These are phyloP conservation scores for Macrophomina phaseolina DNA, from an alignment of 2,329 filamentous ascomycete species.

Conservation along the genomic window DNA sequence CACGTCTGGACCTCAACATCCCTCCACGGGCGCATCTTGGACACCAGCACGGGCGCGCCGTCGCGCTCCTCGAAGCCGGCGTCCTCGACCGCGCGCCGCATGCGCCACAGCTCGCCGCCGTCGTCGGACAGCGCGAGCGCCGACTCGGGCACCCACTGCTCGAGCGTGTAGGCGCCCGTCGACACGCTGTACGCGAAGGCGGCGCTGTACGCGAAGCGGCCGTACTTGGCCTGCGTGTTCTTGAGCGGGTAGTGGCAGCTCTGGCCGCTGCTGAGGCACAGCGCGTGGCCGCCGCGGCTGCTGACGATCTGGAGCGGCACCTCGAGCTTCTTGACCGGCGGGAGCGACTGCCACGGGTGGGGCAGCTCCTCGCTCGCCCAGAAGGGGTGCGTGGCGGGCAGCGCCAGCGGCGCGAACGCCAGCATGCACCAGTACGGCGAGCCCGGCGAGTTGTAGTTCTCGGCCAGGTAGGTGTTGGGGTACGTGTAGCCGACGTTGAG, in stretches of 20 bases:
- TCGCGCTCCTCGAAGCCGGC: constrained; percentile 65
- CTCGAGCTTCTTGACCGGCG: constrained; percentile 62
- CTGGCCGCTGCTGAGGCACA: constrained; percentile 74
- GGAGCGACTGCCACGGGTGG: constrained; percentile 57
- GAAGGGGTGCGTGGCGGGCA: constrained; percentile 73
- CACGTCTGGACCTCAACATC: constrained; percentile 71
- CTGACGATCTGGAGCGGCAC: constrained; percentile 77
- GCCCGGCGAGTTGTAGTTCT: constrained; percentile 83
- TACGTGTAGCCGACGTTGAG: constrained; percentile 70
- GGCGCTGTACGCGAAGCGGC: constrained; percentile 77
- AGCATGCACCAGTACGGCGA: constrained; percentile 79
- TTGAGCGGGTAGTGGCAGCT: constrained; percentile 84
- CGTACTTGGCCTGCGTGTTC: constrained; percentile 82
- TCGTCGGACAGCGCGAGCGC: constrained; percentile 79
- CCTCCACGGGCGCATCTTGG: constrained; percentile 71
- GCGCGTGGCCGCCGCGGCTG: constrained; percentile 74
- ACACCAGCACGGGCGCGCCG: constrained; percentile 66
- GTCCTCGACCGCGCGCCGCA: constrained; percentile 70
- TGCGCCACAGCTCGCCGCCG: constrained; percentile 79
- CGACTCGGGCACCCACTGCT: constrained; percentile 77
- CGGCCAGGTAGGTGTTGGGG: constrained; percentile 80
- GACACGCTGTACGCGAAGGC: constrained; percentile 79
- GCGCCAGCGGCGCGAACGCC: constrained; percentile 74
- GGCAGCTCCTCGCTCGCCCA: constrained; percentile 73
- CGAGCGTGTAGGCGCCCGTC: constrained; percentile 74